phyloP scores from a whole-genome alignment of 352 stramenopile genomes.

The Globisporangium acanthophoron region DNA sequence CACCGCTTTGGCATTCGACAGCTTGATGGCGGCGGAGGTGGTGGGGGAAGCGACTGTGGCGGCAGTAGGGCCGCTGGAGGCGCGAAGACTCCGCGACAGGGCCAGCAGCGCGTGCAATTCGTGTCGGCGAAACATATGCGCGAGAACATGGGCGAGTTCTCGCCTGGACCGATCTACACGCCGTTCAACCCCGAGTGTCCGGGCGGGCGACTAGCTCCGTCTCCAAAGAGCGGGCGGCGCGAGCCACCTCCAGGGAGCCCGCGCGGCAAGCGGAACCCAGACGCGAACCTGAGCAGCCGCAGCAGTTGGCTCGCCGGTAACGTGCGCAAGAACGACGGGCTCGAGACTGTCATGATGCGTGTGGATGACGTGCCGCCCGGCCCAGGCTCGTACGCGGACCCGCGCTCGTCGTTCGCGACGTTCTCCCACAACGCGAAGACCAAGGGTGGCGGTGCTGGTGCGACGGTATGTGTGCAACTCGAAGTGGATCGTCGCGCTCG shows the following conservation, averaged over 20 bases:
- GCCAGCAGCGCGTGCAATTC: slow-evolving; percentile 64
- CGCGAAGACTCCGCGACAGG: slow-evolving; percentile 26
- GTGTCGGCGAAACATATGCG: slow-evolving; percentile 69
- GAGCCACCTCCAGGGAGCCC: slow-evolving; percentile 36
- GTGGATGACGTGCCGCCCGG: slow-evolving; percentile 63
- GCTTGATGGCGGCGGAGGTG: slow-evolving; percentile 1
- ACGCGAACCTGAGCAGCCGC: slow-evolving; percentile 71
- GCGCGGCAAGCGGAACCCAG: slow-evolving; percentile 46
- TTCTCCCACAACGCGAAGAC: slow-evolving; percentile 75
- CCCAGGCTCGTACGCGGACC: slow-evolving; percentile 62
- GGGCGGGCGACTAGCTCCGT: slow-evolving; percentile 58
- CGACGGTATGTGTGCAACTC: neutral
- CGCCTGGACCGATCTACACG: slow-evolving; percentile 73
- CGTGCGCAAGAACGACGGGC: slow-evolving; percentile 61
- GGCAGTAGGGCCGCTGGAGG: neutral
- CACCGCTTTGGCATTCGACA: slow-evolving; percentile 66
- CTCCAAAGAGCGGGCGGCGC: slow-evolving; percentile 26
- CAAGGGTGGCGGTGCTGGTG: slow-evolving; percentile 16
- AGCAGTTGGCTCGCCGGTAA: slow-evolving; percentile 79
- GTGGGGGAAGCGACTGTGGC: neutral
- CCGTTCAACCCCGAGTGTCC: slow-evolving; percentile 66
- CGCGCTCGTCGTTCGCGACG: slow-evolving; percentile 61
- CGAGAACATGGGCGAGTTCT: slow-evolving; percentile 87
- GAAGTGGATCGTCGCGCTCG: neutral
- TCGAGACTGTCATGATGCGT: slow-evolving; percentile 73